Percentiles rank a stretch among this genome's conserved stretches.
Conservation (phyloP, 768 basidiomycete genomes). For the Gymnopilus dilepis region DNA sequence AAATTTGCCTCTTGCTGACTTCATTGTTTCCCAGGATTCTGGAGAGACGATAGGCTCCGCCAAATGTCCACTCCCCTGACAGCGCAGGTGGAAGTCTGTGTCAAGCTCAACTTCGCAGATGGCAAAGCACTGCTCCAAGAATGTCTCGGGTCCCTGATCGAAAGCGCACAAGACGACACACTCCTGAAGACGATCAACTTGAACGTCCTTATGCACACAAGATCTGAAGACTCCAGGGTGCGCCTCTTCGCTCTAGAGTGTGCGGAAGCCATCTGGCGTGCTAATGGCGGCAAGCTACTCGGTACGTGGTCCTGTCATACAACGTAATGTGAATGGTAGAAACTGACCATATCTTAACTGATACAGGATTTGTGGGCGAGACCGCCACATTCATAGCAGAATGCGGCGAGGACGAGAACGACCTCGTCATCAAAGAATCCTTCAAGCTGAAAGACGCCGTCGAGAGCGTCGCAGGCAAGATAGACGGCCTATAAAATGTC, state of each 20-base stretch:
- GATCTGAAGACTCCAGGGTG: conserved; percentile 76
- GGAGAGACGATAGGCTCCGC: conserved; percentile 83
- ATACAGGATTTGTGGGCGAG: conserved; percentile 75
- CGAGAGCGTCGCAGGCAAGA: conserved; percentile 72
- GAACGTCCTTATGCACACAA: conserved; percentile 85
- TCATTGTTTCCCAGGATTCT: conserved; percentile 64
- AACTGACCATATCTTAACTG: not conserved
- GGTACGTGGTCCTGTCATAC: conserved; percentile 43
- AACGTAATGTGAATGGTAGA: not conserved
- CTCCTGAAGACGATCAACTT: conserved; percentile 85
- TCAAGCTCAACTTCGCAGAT: conserved; percentile 40
- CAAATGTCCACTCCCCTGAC: conserved; percentile 64
- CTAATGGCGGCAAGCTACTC: conserved; percentile 74
- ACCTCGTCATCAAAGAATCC: conserved; percentile 74
- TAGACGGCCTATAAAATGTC: conserved; percentile 45
- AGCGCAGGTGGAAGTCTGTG: conserved; percentile 65
- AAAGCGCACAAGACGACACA: conserved; percentile 57
- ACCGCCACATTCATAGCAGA: conserved; percentile 88
- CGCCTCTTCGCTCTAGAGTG: conserved; percentile 74
- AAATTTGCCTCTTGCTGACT: not conserved
- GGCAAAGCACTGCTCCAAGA: conserved; percentile 49
- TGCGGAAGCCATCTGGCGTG: conserved; percentile 75
- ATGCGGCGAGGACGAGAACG: conserved; percentile 88
- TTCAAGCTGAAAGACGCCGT: conserved; percentile 72
- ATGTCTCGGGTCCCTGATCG: conserved; percentile 60